Percentiles rank a stretch among this genome's conserved stretches.
These are phyloP conservation scores for Tetrapisispora taiwanensis DNA, from an alignment of 805 yeast genomes.

Conservation along the genomic window DNA sequence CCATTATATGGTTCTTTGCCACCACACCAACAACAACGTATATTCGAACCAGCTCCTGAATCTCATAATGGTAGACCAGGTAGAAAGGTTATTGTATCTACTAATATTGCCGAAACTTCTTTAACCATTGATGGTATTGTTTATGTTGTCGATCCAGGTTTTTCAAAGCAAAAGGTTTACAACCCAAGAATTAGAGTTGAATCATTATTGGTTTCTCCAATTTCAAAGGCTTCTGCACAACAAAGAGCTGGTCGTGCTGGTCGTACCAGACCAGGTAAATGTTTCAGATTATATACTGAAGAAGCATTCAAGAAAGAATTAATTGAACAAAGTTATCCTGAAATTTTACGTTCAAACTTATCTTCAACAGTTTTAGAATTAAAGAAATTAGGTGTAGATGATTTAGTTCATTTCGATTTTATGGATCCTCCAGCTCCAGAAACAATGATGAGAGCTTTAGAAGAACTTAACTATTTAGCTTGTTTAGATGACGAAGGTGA, in stretches of 20 bases:
- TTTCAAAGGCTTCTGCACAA: constrained; percentile 90
- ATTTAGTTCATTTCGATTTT: constrained; percentile 71
- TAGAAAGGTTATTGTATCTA: constrained; percentile 85
- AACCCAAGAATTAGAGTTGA: constrained; percentile 90
- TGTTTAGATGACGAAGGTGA: constrained; percentile 74
- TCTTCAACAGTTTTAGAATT: constrained; percentile 74
- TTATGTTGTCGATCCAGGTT: constrained; percentile 91
- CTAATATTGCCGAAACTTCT: constrained; percentile 95
- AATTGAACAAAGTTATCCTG: constrained; percentile 76
- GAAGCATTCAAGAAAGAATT: constrained; percentile 68
- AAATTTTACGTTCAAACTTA: constrained; percentile 80
- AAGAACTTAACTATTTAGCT: constrained; percentile 70
- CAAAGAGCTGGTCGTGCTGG: constrained; percentile 98
- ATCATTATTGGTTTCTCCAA: constrained; percentile 68
- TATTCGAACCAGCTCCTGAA: constrained; percentile 82
- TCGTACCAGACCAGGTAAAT: constrained; percentile 91
- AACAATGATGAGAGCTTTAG: constrained; percentile 64
- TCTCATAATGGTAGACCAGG: constrained; percentile 70
- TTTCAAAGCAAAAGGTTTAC: constrained; percentile 80
- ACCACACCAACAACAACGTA: constrained; percentile 88
- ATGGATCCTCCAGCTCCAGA: constrained; percentile 88
- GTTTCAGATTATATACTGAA: constrained; percentile 82
- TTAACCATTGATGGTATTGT: constrained; percentile 89
- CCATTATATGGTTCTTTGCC: constrained; percentile 92
- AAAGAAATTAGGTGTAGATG: constrained; percentile 84